Base-by-base conservation (phyloP, 805 yeast genomes). In the Brettanomyces naardenensis region DNA sequence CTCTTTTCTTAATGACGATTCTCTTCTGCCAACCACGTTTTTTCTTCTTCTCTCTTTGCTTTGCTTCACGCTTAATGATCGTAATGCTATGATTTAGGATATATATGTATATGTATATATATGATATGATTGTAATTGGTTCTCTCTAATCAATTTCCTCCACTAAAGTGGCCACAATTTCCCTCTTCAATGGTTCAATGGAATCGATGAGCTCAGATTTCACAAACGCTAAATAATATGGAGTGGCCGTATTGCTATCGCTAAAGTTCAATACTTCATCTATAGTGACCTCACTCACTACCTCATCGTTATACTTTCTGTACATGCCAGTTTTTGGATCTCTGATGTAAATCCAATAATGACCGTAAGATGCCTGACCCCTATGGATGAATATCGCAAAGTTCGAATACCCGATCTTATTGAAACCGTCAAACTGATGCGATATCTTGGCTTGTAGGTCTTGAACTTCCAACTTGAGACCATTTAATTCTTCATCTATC, bases 321-420 rank as follows among this genome's bases (percentile, higher is more conserved):
- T 78, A 92, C 17, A 83, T 62, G 21, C 73, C 70, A 15, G 69
- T 67, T 44, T 70, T 70, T 3, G 78, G 74, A 58, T 92, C 97
- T 42, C 74, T 76, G 44, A 92, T 89, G 55, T 90, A 92, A 14
- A 90, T 75, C 97, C 97, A 92, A 59, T 92, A 92, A 59, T 92
- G 98, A 2, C 98, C 98, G 53, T 85, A 90, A 36, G 87, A 79
- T 1, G 96, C 97, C 51, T 88, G 94, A 5, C 98, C 98, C 36
- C 96, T 68, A 58, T 92, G 98, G 34, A 92, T 87, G 54, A 92
- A 92, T 5, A 90, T 79, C 0, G 97, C 95, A 63, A 89, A 90
- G 10, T 92, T 68, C 0, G 84, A 70, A 59, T 90, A 92, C 0
- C 89, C 95, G 21, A 80, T 69, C 35, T 68, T 61, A 36, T 68